phyloP scores from a whole-genome alignment of 2,329 filamentous ascomycete species.

The Ceratocystis papillata region DNA sequence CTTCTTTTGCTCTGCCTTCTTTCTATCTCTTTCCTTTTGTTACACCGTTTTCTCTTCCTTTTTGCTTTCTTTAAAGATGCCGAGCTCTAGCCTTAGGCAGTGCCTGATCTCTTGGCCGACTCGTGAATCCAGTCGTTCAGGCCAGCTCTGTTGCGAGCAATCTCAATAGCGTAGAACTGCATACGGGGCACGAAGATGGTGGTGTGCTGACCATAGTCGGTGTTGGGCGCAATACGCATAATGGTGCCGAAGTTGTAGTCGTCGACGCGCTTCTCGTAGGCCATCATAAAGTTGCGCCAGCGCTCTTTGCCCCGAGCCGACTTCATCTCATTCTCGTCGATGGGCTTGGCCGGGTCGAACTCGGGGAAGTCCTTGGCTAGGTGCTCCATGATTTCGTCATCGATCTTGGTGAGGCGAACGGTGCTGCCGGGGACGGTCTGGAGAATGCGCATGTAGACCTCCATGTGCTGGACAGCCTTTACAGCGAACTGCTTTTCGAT shows the following conservation, averaged over 20 bases:
- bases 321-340: conserved; percentile 95
- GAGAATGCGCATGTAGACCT: conserved; percentile 94
- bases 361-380: conserved; percentile 84
- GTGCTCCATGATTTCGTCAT: conserved; percentile 89
- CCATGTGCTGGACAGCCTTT: conserved; percentile 92
- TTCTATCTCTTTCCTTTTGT: conserved; percentile 1
- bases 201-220: conserved; percentile 75
- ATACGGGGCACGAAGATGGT: conserved; percentile 69
- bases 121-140: conserved; percentile 98
- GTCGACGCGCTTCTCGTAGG: conserved; percentile 87
- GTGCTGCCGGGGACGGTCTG: conserved; percentile 81
- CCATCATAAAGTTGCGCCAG: conserved; percentile 90
- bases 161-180: conserved; percentile 47
- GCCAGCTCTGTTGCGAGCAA: conserved; percentile 62
- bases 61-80: background rate
- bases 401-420: conserved; percentile 81
- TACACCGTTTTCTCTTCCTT: background rate
- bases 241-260: conserved; percentile 99
- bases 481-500: conserved; percentile 99
- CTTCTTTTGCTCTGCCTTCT: background rate
- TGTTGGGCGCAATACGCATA: conserved; percentile 64
- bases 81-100: background rate
- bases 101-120: conserved; percentile 45
- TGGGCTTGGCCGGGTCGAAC: conserved; percentile 68
- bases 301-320: conserved; percentile 87